phyloP scores from a whole-genome alignment of 2,329 filamentous ascomycete genomes.

The Fusarium oxysporum region DNA sequence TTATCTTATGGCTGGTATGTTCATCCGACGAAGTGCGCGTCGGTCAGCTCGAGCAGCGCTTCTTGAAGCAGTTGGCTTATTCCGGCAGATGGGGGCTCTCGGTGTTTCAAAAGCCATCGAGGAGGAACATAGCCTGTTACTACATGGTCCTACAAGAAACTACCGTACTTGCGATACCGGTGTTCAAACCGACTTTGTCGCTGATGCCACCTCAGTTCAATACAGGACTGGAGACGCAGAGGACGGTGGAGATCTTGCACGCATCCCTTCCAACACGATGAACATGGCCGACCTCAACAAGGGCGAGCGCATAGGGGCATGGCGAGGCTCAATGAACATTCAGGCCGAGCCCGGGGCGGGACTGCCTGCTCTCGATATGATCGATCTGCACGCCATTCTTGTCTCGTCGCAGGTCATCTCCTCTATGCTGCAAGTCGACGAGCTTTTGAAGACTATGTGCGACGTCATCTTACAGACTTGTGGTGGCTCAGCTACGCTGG shows the following conservation, averaged over 20 bases:
- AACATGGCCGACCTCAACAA: constrained; percentile 59
- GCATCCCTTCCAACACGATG: constrained; percentile 56
- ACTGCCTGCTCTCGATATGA: constrained; percentile 82
- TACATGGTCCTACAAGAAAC: constrained; percentile 71
- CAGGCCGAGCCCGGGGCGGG: constrained; percentile 69
- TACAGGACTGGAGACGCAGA: constrained; percentile 62
- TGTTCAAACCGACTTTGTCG: constrained; percentile 77
- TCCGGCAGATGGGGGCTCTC: constrained; percentile 74
- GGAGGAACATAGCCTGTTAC: constrained; percentile 73
- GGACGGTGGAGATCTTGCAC: constrained; percentile 56
- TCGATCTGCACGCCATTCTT: constrained; percentile 82
- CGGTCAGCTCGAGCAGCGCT: constrained; percentile 77
- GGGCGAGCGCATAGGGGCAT: constrained; percentile 71
- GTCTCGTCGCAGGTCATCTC: constrained; percentile 84
- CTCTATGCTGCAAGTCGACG: constrained; percentile 80
- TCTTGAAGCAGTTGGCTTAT: constrained; percentile 74
- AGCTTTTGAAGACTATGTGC: constrained; percentile 82
- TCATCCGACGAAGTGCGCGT: constrained; percentile 72
- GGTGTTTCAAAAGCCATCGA: constrained; percentile 77
- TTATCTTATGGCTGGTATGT: constrained; percentile 78
- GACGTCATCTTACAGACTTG: constrained; percentile 84
- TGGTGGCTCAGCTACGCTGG: constrained; percentile 75
- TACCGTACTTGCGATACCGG: constrained; percentile 70
- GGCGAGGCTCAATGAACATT: constrained; percentile 68
- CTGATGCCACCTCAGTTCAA: constrained; percentile 64